phyloP scores from a whole-genome alignment of 2,329 filamentous ascomycete species.

The Drechslerella dactyloides region DNA sequence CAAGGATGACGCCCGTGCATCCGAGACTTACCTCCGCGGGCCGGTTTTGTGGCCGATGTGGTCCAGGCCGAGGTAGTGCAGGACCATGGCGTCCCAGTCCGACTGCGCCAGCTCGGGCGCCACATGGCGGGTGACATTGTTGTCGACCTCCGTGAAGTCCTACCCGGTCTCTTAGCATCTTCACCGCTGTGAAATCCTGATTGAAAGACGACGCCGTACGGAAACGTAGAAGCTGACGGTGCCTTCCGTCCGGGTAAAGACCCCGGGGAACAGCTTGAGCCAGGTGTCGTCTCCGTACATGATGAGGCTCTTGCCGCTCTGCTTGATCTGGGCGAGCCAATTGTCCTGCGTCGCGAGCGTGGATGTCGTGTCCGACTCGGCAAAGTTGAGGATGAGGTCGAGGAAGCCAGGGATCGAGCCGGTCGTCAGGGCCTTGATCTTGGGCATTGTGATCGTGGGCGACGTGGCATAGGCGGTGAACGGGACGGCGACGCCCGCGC shows the following conservation, averaged over 20 bases:
- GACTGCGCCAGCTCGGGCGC: slow-evolving; percentile 73
- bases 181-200: slow-evolving; percentile 27
- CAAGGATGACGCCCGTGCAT: not conserved
- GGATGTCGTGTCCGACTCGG: slow-evolving; percentile 89
- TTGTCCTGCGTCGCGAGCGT: slow-evolving; percentile 88
- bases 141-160: slow-evolving; percentile 98
- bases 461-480: slow-evolving; percentile 97
- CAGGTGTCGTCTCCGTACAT: slow-evolving; percentile 99
- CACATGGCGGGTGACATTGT: slow-evolving; percentile 93
- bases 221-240: slow-evolving; percentile 98
- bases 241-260: slow-evolving; percentile 85
- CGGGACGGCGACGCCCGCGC: slow-evolving; percentile 80
- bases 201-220: slow-evolving; percentile 64
- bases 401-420: slow-evolving; percentile 98
- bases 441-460: slow-evolving; percentile 97
- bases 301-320: slow-evolving; percentile 76
- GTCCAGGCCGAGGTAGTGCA: slow-evolving; percentile 94
- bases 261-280: slow-evolving; percentile 91
- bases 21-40: slow-evolving; percentile 70
- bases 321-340: slow-evolving; percentile 92
- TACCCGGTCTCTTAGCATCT: slow-evolving; percentile 59
- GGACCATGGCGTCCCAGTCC: slow-evolving; percentile 91
- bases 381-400: slow-evolving; percentile 94
- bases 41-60: slow-evolving; percentile 98
- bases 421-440: slow-evolving; percentile 95